Conservation (phyloP, 2,329 filamentous ascomycete species). For the Neofusicoccum cordaticola region DNA sequence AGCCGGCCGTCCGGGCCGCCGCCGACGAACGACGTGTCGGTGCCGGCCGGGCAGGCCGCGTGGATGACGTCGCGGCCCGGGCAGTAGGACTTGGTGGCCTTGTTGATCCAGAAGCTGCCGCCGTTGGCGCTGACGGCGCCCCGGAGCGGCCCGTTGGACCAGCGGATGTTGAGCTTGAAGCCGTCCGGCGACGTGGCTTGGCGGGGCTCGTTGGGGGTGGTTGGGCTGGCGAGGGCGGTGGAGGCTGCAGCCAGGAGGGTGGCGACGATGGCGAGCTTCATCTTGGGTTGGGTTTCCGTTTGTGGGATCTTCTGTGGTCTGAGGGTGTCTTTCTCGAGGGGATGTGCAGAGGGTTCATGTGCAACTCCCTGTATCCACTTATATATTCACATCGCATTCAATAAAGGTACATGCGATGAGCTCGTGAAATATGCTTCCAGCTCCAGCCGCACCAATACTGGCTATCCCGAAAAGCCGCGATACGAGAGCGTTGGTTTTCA, state of each 20-base stretch:
- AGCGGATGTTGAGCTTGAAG: not conserved
- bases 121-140: not conserved
- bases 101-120: not conserved
- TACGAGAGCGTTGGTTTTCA: not conserved
- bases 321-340: not conserved
- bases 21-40: not conserved
- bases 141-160: not conserved
- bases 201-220: not conserved
- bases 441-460: not conserved
- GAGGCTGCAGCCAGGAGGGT: not conserved
- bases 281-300: not conserved
- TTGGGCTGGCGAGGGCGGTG: too few species aligned
- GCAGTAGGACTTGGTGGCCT: not conserved
- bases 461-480: not conserved
- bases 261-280: not conserved
- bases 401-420: not conserved
- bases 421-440: not conserved
- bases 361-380: not conserved
- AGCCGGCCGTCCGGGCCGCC: not conserved
- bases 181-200: not conserved
- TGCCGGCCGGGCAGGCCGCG: not conserved
- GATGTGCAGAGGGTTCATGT: not conserved
- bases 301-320: too few species aligned
- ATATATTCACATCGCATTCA: not conserved
- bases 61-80: not conserved